Base-by-base conservation (phyloP, 2,329 filamentous ascomycete genomes). In the Fusarium tjaetaba region DNA sequence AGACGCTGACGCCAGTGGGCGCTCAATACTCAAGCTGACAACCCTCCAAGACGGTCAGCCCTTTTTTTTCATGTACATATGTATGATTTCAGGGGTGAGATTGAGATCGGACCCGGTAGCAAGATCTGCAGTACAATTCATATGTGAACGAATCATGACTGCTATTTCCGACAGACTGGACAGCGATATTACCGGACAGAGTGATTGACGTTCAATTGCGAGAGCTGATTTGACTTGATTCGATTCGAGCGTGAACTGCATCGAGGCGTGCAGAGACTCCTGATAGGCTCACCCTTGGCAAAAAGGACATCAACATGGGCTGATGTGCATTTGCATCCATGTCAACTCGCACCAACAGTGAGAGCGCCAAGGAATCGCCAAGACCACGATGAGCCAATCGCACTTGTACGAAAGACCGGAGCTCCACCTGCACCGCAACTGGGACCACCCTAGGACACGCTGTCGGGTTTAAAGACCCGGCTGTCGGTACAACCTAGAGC, bases 401-500 rank as follows among this genome's bases (percentile, higher is more conserved):
- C 24, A 22, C 24, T 26, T 26, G 10, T n/a, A 28, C 16, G n/a
- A 45, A 59, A 52, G 65, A 42, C 61, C 62, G 61, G 55, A 42
- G 75, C 41, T 59, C 76, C 70, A 74, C 74, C 64, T 68, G 45
- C 56, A 77, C 59, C 61, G 51, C 56, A 55, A 61, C 75, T 63
- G 65, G 71, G 60, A 42, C 64, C 66, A 76, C 62, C 73, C 75
- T 71, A 42, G 58, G 73, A 68, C 65, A 71, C 49, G 55, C 62
- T 75, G 70, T 72, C 65, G 61, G 65, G 68, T 75, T 68, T 61
- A 67, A 68, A 74, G 65, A 68, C 71, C 75, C 72, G 70, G 72
- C 76, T 77, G 75, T 77, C 76, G 76, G 76, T 75, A 68, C 59
- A 43, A 65, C 43, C 39, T 46, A 53, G 68, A 63, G 45, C 34